A percentile compares a stretch with the other conserved stretches of the same genome.
These are phyloP conservation scores for Neonectria faginata DNA, from an alignment of 2,329 filamentous ascomycete genomes.

Conservation along the genomic window DNA sequence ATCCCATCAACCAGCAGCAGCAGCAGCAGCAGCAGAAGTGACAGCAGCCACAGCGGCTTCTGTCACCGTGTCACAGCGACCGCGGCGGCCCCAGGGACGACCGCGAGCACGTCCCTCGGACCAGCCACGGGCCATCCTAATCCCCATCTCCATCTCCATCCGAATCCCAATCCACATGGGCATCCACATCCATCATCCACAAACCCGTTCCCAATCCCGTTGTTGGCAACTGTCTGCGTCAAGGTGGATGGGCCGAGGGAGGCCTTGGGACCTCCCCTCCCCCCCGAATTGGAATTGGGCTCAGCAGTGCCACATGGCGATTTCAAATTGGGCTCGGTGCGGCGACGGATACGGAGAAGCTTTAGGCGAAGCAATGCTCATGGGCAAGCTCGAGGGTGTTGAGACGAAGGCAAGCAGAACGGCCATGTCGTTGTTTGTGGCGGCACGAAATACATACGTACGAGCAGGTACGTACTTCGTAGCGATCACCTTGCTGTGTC, in stretches of 20 bases:
- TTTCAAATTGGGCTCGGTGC: conserved; percentile 41
- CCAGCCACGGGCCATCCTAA: conserved; percentile 29
- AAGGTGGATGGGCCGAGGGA: conserved; percentile 29
- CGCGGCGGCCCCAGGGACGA: background rate
- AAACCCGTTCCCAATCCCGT: conserved; percentile 19
- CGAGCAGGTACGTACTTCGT: background rate
- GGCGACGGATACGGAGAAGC: conserved; percentile 40
- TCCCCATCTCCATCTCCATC: conserved; percentile 10
- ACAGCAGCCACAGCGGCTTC: conserved; percentile 32
- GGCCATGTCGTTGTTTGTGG: conserved; percentile 16
- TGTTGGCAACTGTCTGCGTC: conserved; percentile 24
- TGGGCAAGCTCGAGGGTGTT: conserved; percentile 19
- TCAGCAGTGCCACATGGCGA: conserved; percentile 34
- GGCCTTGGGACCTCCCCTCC: conserved; percentile 5
- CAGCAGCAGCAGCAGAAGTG: conserved; percentile 2
- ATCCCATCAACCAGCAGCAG: conserved; percentile 10
- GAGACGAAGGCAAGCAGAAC: conserved; percentile 12
- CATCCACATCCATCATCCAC: conserved; percentile 18
- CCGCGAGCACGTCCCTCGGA: conserved; percentile 40
- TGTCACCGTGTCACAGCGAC: background rate
- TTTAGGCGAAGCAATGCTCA: conserved; percentile 20
- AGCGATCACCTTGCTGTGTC: conserved; percentile 8
- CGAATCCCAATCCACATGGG: conserved; percentile 24
- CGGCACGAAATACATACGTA: background rate
- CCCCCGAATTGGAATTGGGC: conserved; percentile 34